A percentile compares a stretch with the other conserved stretches of the same genome.
phyloP scores from a whole-genome alignment of 2,329 filamentous ascomycete genomes.

The Metarhizium brunneum region DNA sequence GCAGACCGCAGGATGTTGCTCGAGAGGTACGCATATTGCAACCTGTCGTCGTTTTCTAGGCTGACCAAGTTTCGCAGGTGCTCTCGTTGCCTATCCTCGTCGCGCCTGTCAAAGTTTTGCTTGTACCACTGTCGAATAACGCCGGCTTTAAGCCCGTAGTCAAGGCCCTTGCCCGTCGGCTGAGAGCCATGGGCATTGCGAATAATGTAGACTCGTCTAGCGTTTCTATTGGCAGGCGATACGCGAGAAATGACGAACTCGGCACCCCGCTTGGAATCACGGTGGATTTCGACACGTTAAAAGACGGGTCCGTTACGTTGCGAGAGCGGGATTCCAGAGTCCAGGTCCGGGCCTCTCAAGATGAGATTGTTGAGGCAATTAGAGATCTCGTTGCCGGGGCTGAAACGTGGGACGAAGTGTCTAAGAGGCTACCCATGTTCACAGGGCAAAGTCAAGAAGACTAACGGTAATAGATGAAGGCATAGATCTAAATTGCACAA shows the following conservation, averaged over 20 bases:
- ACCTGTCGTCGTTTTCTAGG: slow-evolving; percentile 43
- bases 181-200: slow-evolving; percentile 63
- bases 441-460: background rate
- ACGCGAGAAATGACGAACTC: slow-evolving; percentile 69
- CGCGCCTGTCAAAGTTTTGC: slow-evolving; percentile 87
- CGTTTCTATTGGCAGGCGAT: slow-evolving; percentile 76
- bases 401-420: slow-evolving; percentile 44
- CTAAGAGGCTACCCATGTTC: slow-evolving; percentile 3
- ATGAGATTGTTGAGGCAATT: slow-evolving; percentile 43
- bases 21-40: slow-evolving; percentile 72
- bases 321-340: slow-evolving; percentile 76
- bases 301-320: slow-evolving; percentile 72
- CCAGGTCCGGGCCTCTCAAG: slow-evolving; percentile 70
- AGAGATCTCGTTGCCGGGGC: background rate
- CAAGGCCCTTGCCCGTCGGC: slow-evolving; percentile 60
- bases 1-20: slow-evolving; percentile 7
- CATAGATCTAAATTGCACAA: too few species aligned
- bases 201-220: slow-evolving; percentile 74
- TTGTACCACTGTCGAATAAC: slow-evolving; percentile 80
- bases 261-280: slow-evolving; percentile 84
- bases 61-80: slow-evolving; percentile 19
- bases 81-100: slow-evolving; percentile 43
- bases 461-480: background rate
- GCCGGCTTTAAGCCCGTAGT: slow-evolving; percentile 68
- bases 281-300: slow-evolving; percentile 80